Evolutionary conservation across 345 rosid genomes (phyloP).

Genomic region (Xanthoceras sorbifolium): DNA sequence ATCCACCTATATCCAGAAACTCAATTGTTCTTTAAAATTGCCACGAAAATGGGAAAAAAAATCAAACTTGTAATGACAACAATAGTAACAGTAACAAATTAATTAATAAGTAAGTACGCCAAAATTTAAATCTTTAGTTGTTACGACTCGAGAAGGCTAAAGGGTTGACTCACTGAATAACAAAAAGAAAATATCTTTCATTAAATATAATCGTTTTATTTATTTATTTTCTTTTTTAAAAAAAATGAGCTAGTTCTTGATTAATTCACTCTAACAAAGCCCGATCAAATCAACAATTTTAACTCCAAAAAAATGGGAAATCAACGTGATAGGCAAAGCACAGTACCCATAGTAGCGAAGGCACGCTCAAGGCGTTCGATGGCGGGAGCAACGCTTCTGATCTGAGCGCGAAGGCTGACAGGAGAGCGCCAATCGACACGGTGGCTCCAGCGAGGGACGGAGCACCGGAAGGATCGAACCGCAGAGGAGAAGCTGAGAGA

Average conservation of each 20-base stretch:
- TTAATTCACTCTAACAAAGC: neutral
- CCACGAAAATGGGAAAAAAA: neutral
- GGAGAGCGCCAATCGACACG: conserved; percentile 68
- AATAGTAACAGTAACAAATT: neutral
- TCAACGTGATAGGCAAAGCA: neutral
- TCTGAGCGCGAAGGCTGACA: conserved; percentile 61
- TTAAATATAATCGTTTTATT: neutral
- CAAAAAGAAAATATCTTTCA: neutral
- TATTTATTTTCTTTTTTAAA: neutral
- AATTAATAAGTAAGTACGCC: neutral
- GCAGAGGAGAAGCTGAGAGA: conserved; percentile 53
- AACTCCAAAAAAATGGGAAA: conserved; percentile 21
- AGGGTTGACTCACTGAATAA: conserved; percentile 2
- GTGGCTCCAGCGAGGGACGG: conserved; percentile 74
- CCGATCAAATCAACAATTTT: neutral
- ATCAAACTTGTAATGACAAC: neutral
- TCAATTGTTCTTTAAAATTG: neutral
- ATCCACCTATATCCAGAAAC: neutral
- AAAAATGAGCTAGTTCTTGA: neutral
- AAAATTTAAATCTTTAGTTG: neutral
- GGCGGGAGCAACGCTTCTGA: conserved; percentile 59
- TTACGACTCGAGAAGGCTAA: neutral
- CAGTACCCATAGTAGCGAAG: conserved; percentile 82
- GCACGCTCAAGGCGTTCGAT: conserved; percentile 63
- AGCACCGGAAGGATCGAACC: conserved; percentile 46